A percentile compares a stretch with the other conserved stretches of the same genome.
Evolutionary conservation across 352 stramenopile genomes (phyloP).

Genomic region (Phytophthora crassamura): DNA sequence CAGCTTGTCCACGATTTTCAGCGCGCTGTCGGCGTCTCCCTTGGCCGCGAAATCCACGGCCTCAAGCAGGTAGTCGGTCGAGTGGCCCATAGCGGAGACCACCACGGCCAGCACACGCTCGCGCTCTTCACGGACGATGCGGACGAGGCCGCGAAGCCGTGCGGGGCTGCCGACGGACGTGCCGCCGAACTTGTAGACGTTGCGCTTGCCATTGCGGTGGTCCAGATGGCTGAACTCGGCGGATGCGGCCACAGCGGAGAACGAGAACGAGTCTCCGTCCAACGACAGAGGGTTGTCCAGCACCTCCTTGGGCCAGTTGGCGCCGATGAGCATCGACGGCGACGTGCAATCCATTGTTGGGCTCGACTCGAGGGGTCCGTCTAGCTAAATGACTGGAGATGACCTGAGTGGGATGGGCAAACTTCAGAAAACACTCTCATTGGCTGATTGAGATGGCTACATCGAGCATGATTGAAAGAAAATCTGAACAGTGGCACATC

Average conservation of each 20-base stretch:
- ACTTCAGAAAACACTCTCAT: conserved; percentile 4
- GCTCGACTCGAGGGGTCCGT: neutral
- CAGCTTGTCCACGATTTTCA: conserved; percentile 64
- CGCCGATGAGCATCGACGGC: conserved; percentile 72
- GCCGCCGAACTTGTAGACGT: conserved; percentile 89
- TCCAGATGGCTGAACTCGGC: conserved; percentile 45
- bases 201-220: conserved; percentile 61
- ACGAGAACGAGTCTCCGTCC: conserved; percentile 18
- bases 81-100: conserved; percentile 82
- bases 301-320: conserved; percentile 51
- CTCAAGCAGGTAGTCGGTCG: conserved; percentile 78
- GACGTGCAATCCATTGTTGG: conserved; percentile 73
- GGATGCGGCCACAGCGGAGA: neutral
- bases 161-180: conserved; percentile 75
- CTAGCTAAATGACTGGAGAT: conserved; percentile 37
- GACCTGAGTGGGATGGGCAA: conserved; percentile 4
- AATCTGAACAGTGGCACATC: conserved; percentile 21
- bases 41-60: conserved; percentile 64
- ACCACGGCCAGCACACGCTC: conserved; percentile 69
- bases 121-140: conserved; percentile 68
- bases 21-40: conserved; percentile 54
- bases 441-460: conserved; percentile 1
- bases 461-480: conserved; percentile 27
- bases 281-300: conserved; percentile 44
- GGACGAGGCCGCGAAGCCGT: conserved; percentile 68